Evolutionary conservation across 441 rosid genomes (phyloP).

Genomic region (Brassica balearica): DNA sequence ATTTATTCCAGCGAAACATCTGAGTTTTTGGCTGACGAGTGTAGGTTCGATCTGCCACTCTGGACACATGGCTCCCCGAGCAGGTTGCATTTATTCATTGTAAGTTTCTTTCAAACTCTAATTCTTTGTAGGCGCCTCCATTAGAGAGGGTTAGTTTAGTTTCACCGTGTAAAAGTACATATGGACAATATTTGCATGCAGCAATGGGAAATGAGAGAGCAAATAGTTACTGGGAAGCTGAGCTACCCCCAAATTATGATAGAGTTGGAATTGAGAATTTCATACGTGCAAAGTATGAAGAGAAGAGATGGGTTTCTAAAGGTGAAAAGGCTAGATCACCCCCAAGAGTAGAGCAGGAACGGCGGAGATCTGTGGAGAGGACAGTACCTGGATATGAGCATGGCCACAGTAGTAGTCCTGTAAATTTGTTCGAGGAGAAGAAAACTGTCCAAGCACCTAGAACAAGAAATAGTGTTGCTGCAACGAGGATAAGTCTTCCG

Average conservation of each 20-base stretch:
- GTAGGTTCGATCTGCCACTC: conserved; percentile 98
- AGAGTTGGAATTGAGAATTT: conserved; percentile 99
- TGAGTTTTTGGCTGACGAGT: conserved; percentile 20
- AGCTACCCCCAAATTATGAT: conserved; percentile 92
- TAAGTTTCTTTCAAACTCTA: conserved; percentile 50
- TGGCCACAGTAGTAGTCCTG: conserved; percentile 56
- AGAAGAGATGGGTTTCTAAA: conserved; percentile 88
- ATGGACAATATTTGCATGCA: conserved; percentile 45
- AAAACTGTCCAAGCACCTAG: conserved; percentile 57
- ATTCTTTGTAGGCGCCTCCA: background rate
- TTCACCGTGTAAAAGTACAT: conserved; percentile 13
- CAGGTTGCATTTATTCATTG: conserved; percentile 99
- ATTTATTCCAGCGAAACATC: background rate
- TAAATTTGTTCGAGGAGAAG: conserved; percentile 63
- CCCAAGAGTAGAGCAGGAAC: conserved; percentile 56
- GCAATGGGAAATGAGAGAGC: conserved; percentile 99
- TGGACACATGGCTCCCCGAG: conserved; percentile 99
- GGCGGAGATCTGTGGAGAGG: conserved; percentile 67
- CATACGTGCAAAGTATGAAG: conserved; percentile 99
- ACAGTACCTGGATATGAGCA: conserved; percentile 57
- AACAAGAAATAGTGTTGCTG: conserved; percentile 55
- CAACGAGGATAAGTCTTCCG: conserved; percentile 68
- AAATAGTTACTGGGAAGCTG: conserved; percentile 99
- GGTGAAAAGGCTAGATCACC: conserved; percentile 77
- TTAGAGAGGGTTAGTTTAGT: background rate